phyloP scores from a whole-genome alignment of 2,329 filamentous ascomycete genomes.

The Paecilomyces sp. region DNA sequence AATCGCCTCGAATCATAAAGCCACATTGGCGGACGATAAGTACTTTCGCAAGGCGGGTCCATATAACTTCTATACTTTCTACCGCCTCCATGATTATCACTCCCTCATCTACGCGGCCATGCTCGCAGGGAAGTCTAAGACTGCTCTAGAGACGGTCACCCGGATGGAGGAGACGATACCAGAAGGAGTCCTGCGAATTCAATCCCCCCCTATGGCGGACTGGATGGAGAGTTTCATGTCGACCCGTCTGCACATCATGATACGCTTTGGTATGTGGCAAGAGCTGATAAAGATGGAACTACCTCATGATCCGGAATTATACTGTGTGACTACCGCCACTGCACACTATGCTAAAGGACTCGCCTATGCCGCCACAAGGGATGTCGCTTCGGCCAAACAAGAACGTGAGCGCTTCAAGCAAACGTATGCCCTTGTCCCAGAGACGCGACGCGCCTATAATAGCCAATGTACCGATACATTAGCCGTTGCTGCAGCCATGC shows the following conservation, averaged over 20 bases:
- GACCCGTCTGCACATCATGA: slow-evolving; percentile 7
- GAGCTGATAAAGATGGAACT: slow-evolving; percentile 7
- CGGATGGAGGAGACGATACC: slow-evolving; percentile 55
- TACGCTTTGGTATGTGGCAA: slow-evolving; percentile 10
- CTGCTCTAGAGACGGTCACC: slow-evolving; percentile 53
- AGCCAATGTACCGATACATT: slow-evolving; percentile 58
- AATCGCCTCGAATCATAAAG: slow-evolving; percentile 57
- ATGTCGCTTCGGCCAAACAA: slow-evolving; percentile 33
- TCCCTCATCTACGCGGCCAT: slow-evolving; percentile 67
- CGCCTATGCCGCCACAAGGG: slow-evolving; percentile 52
- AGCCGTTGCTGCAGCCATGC: slow-evolving; percentile 49
- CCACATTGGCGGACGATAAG: slow-evolving; percentile 59
- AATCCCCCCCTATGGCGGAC: slow-evolving; percentile 10
- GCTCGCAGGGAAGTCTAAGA: slow-evolving; percentile 58
- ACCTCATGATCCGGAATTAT: slow-evolving; percentile 44
- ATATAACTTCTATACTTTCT: slow-evolving; percentile 66
- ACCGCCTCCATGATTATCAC: slow-evolving; percentile 64
- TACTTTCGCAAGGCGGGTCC: slow-evolving; percentile 53
- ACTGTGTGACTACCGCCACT: slow-evolving; percentile 61
- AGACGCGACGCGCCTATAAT: slow-evolving; percentile 57
- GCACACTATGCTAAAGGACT: slow-evolving; percentile 59
- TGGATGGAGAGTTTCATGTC: slow-evolving; percentile 9
- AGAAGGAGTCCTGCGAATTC: slow-evolving; percentile 45
- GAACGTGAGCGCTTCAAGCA: slow-evolving; percentile 45
- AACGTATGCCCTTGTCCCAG: slow-evolving; percentile 45